phyloP scores from a whole-genome alignment of 495 filamentous ascomycete genomes.

The Trichoderma reesei region DNA sequence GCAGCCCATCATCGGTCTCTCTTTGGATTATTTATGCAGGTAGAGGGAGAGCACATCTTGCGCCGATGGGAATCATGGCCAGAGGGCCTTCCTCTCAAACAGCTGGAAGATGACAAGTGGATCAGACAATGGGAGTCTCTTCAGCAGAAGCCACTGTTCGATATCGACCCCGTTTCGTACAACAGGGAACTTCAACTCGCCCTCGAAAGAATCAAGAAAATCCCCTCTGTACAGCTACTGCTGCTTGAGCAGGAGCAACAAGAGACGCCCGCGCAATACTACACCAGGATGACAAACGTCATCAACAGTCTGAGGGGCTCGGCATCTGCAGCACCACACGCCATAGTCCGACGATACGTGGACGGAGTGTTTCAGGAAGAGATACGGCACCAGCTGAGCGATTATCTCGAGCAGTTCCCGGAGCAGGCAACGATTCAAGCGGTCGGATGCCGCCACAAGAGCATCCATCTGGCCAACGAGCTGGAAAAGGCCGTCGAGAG shows the following conservation, averaged over 20 bases:
- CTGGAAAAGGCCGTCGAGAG: conserved; percentile 37
- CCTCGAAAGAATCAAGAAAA: conserved; percentile 33
- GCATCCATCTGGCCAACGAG: conserved; percentile 36
- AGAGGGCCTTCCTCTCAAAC: neutral
- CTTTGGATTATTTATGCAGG: conserved; percentile 32
- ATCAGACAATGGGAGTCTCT: conserved; percentile 33
- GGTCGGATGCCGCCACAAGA: conserved; percentile 33
- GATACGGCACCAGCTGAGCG: conserved; percentile 27
- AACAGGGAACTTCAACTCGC: conserved; percentile 36
- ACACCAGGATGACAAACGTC: conserved; percentile 28
- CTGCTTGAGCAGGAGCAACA: conserved; percentile 35
- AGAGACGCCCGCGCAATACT: conserved; percentile 37
- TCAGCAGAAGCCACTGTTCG: conserved; percentile 23
- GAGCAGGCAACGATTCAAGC: conserved; percentile 18
- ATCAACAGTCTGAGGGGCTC: conserved; percentile 24
- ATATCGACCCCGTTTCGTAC: conserved; percentile 31
- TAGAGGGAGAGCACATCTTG: conserved; percentile 40
- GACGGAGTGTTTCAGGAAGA: conserved; percentile 30
- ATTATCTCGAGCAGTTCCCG: conserved; percentile 20
- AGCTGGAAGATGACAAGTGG: conserved; percentile 17
- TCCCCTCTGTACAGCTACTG: conserved; percentile 37
- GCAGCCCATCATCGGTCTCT: conserved; percentile 31
- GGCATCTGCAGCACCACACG: conserved; percentile 12
- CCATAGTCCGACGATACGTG: conserved; percentile 31
- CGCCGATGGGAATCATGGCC: conserved; percentile 29